A percentile compares a stretch with the other conserved stretches of the same genome.
These are phyloP conservation scores for Takashimella tepidaria DNA, from an alignment of 1,284 basidiomycete genomes.

Conservation along the genomic window DNA sequence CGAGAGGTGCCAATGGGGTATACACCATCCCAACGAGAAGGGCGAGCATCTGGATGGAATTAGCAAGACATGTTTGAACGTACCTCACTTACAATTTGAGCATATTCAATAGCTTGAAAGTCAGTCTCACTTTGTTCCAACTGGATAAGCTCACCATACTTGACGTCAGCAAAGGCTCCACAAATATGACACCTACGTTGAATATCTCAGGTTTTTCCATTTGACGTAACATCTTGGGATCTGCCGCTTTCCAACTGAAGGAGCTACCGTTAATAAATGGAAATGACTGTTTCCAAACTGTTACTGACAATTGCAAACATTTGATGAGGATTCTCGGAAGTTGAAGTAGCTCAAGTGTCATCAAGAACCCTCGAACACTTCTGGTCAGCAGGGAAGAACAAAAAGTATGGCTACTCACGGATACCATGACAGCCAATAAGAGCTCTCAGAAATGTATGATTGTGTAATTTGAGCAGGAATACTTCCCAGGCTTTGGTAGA, in stretches of 20 bases:
- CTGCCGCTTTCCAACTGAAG: too few species aligned
- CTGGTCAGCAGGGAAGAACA: neutral
- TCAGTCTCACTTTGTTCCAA: neutral
- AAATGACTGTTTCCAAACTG: conserved; percentile 15
- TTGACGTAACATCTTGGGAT: conserved; percentile 5
- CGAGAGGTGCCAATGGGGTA: conserved; percentile 34
- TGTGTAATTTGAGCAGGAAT: conserved; percentile 28
- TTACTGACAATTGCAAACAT: conserved; percentile 7
- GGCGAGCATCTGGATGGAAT: neutral
- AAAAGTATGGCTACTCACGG: conserved; percentile 22
- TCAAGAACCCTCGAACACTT: conserved; percentile 25
- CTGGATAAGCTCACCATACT: conserved; percentile 11
- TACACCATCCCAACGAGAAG: conserved; percentile 18
- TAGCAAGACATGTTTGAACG: too few species aligned
- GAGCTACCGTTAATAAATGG: too few species aligned
- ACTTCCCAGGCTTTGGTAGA: conserved; percentile 22
- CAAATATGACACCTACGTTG: conserved; percentile 18
- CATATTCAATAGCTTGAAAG: conserved; percentile 30
- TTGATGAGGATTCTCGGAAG: conserved; percentile 21
- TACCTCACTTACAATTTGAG: conserved; percentile 29
- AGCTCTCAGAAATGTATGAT: conserved; percentile 35
- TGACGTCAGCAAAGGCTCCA: neutral
- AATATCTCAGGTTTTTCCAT: conserved; percentile 10
- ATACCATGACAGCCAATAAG: conserved; percentile 39
- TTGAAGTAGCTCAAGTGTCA: conserved; percentile 27